Evolutionary conservation across 768 basidiomycete genomes (phyloP).

Genomic region (Lactarius tabidus): DNA sequence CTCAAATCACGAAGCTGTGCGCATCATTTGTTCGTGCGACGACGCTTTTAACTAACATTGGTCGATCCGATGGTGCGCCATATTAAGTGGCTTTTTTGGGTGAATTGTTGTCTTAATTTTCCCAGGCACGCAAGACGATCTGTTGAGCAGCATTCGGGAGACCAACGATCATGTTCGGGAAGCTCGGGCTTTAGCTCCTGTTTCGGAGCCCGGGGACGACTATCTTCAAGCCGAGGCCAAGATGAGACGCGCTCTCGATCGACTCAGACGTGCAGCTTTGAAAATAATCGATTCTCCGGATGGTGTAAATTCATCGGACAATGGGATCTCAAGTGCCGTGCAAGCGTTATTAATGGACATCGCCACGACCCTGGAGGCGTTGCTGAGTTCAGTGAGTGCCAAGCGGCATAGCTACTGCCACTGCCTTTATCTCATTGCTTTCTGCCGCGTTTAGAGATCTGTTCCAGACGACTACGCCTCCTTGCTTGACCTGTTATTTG

Average conservation of each 20-base stretch:
- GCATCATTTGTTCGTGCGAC: constrained; percentile 23
- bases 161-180: constrained; percentile 12
- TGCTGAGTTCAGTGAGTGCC: constrained; percentile 5
- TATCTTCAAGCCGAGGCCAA: constrained; percentile 43
- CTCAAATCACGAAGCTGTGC: constrained; percentile 20
- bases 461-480: constrained; percentile 39
- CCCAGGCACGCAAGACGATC: constrained; percentile 11
- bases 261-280: constrained; percentile 48
- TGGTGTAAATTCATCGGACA: neutral
- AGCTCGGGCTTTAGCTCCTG: neutral
- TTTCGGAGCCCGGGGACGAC: constrained; percentile 33
- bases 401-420: neutral
- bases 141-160: constrained; percentile 15
- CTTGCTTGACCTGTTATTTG: constrained; percentile 52
- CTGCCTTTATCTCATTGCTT: neutral
- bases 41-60: constrained; percentile 11
- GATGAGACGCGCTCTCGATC: constrained; percentile 57
- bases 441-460: constrained; percentile 19
- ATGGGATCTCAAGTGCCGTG: constrained; percentile 12
- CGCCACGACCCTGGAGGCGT: constrained; percentile 11
- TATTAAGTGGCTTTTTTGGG: neutral
- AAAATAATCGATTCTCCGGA: constrained; percentile 41
- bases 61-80: constrained; percentile 15
- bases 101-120: constrained; percentile 2
- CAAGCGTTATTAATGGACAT: constrained; percentile 38